phyloP scores from a whole-genome alignment of 2,329 filamentous ascomycete species.

The Zymoseptoria crescenta region DNA sequence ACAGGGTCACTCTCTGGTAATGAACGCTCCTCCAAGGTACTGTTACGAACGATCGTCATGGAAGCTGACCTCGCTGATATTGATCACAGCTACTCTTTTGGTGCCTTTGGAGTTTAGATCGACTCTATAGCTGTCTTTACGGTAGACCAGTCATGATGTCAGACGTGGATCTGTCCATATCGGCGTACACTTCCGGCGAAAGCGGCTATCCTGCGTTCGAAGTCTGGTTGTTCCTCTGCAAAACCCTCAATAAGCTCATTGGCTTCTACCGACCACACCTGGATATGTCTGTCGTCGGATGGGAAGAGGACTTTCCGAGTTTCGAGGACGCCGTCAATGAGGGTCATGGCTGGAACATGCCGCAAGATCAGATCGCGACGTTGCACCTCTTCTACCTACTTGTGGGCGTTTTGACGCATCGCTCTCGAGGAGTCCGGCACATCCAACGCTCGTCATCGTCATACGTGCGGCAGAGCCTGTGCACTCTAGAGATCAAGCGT shows the following conservation, averaged over 20 bases:
- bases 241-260: slow-evolving; percentile 41
- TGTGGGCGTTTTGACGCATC: slow-evolving; percentile 50
- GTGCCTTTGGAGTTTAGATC: slow-evolving; percentile 44
- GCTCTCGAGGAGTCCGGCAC: slow-evolving; percentile 37
- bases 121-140: slow-evolving; percentile 41
- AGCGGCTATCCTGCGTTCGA: slow-evolving; percentile 41
- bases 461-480: slow-evolving; percentile 47
- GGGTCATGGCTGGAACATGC: slow-evolving; percentile 39
- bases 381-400: slow-evolving; percentile 51
- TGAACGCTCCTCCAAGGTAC: not conserved
- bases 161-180: slow-evolving; percentile 41
- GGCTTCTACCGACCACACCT: slow-evolving; percentile 40
- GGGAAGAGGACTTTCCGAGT: slow-evolving; percentile 35
- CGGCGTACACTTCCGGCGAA: slow-evolving; percentile 35
- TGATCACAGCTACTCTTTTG: slow-evolving; percentile 40
- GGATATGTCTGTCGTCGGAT: slow-evolving; percentile 36
- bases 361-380: slow-evolving; percentile 34
- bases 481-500: slow-evolving; percentile 47
- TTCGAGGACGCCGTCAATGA: slow-evolving; percentile 18
- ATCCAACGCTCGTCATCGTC: slow-evolving; percentile 42
- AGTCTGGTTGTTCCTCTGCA: slow-evolving; percentile 40
- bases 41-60: not conserved
- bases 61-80: slow-evolving; percentile 19
- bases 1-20: slow-evolving; percentile 12
- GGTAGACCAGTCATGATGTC: slow-evolving; percentile 42